Evolutionary conservation across 2,329 filamentous ascomycete genomes (phyloP), one percentile per base, ranked within the genome.

Genomic region (Chalaropsis thielavioides): DNA sequence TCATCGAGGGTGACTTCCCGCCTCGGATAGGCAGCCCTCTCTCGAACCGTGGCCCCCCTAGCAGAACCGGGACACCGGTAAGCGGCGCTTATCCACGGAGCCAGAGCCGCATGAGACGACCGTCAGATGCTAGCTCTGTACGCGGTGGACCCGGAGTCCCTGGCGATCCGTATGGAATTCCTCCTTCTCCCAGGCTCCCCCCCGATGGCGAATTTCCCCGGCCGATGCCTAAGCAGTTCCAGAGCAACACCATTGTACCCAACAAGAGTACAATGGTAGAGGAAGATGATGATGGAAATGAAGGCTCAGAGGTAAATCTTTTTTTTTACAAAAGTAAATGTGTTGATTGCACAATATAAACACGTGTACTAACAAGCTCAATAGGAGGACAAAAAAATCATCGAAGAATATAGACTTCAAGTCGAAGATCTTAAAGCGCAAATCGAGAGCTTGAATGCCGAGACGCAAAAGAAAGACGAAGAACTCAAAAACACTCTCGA

Each of bases 241-340:
- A 96, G 73, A 92, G 88, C 72, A 97, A 95, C 72, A 97, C 91
- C 0, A 95, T 97, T 71, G 88, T 97, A 40, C 94, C 94, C 0
- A 97, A 96, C 73, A 99, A 97, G 76, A 95, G 92, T 71, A 96
- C 89, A 0, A 92, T 97, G 86, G 85, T 97, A 1, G 94, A 99
- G 74, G 94, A 97, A 72, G 92, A 95, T 69, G 91, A 95, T 70
- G 89, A 90, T 68, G 79, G 79, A 10, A 43, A 61, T 1, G 63
- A 62, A 22, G 73, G 72, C 22, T 76, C 74, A 66, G 77, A 80
- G 72, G 78, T 80, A 69, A 66, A 74, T 70, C n/a, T n/a, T n/a
- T n/a, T n/a, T n/a, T n/a, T n/a, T n/a, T 27, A 60, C 46, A 62
- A 19, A 35, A 46, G 15, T 2, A 43, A 10, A 40, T 22, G n/a